Base-by-base conservation (phyloP, 495 filamentous ascomycete species). In the Penicillium egyptiacum region DNA sequence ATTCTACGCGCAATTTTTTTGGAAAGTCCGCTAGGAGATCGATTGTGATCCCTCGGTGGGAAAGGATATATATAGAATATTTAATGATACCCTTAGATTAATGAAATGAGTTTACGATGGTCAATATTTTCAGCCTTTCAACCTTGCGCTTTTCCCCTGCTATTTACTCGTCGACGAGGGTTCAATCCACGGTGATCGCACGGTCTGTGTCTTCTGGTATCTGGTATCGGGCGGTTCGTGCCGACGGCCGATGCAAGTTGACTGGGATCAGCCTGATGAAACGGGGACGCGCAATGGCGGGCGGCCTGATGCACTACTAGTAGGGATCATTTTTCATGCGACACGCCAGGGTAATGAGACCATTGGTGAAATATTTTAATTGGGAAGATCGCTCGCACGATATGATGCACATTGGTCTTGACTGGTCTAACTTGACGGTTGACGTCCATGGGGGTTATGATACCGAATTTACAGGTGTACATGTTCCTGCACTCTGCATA, bases 61-160 rank as follows among this genome's bases (percentile, higher is more conserved):
- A 8, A 5, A 23, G 25, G 2, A 50, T 49, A 12, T 50, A 30
- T 19, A 50, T 57, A 50, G 46, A 50, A 11, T 25, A 47, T 45
- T 45, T 47, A 57, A 42, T 57, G 55, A 57, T 51, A 57, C 55
- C 55, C 46, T 22, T 57, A 50, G 35, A 50, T 22, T 50, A 33
- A 50, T 50, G 45, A 50, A 41, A 57, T 43, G 55, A 57, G 17
- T 43, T 55, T 25, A 50, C 39, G 55, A 47, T 46, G 14, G 16
- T 39, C 33, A n/a, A 28, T 28, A n/a, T 26, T 11, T n/a, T 5
- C 14, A 25, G n/a, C 6, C 6, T 7, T 8, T 5, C 14, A 25
- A 39, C 16, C 6, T 7, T 8, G 16, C 37, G 19, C 25, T 17
- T 17, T 17, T 39, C 14, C 26, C 10, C 10, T 16, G 19, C 19